phyloP scores from a whole-genome alignment of 1,139 yeast species.

The Diutina rugosa region DNA sequence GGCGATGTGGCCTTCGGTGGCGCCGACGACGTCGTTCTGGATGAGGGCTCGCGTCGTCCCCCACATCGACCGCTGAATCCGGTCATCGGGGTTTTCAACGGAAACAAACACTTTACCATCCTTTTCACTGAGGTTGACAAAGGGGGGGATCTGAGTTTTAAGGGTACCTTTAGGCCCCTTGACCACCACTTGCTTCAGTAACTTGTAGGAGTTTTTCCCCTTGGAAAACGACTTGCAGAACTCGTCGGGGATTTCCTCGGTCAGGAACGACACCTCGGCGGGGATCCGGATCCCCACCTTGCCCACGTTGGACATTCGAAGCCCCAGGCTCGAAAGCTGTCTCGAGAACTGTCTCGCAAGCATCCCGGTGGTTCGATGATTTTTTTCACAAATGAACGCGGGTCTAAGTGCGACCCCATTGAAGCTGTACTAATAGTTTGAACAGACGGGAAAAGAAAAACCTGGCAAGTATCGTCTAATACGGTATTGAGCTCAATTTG shows the following conservation, averaged over 20 bases:
- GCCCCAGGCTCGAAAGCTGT: not conserved
- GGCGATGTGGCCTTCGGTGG: conserved; percentile 83
- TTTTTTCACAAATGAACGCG: not conserved
- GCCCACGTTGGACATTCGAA: conserved; percentile 24
- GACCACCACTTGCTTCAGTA: conserved; percentile 53
- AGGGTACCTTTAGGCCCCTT: conserved; percentile 74
- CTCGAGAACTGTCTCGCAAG: not conserved
- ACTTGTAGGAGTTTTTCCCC: conserved; percentile 46
- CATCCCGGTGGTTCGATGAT: not conserved
- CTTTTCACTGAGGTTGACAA: conserved; percentile 31
- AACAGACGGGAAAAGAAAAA: no score
- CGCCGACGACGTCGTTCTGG: conserved; percentile 73
- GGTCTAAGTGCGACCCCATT: not conserved
- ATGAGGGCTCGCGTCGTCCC: conserved; percentile 81
- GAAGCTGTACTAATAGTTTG: not conserved
- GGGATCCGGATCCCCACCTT: conserved; percentile 23
- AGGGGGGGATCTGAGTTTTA: conserved; percentile 56
- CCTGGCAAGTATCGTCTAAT: no score
- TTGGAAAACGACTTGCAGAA: conserved; percentile 49
- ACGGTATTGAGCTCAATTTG: no score
- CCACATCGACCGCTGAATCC: conserved; percentile 83
- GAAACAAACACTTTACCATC: conserved; percentile 33
- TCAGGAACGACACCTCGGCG: conserved; percentile 19
- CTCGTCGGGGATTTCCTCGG: conserved; percentile 28
- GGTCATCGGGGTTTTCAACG: conserved; percentile 45